Conservation (phyloP, 495 filamentous ascomycete genomes). For the Aspergillus saccharolyticus region DNA sequence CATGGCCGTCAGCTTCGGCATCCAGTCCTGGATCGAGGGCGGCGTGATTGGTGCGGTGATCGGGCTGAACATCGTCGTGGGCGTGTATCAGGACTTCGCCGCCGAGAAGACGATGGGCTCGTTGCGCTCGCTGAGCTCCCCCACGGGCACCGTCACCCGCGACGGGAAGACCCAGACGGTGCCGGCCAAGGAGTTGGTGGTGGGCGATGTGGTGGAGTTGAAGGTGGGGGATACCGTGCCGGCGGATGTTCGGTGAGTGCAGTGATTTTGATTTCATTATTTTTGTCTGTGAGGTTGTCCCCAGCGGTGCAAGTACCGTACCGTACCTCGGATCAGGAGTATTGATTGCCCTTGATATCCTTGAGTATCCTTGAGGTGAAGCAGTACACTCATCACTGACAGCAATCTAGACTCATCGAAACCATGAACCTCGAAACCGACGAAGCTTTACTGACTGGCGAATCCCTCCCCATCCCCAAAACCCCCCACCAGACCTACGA, state of each 20-base stretch:
- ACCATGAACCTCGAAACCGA: conserved; percentile 69
- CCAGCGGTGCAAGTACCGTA: too few relatives aligned
- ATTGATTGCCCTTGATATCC: too few relatives aligned
- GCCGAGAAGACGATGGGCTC: conserved; percentile 77
- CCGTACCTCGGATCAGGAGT: too few relatives aligned
- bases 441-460: conserved; percentile 71
- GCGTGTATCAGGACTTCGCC: conserved; percentile 65
- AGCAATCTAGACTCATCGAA: conserved; percentile 48
- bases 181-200: conserved; percentile 52
- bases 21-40: conserved; percentile 65
- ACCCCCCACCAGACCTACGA: conserved; percentile 40
- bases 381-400: conserved; percentile 9
- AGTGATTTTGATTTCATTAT: too few relatives aligned
- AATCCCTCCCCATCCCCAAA: conserved; percentile 69
- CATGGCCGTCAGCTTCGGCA: conserved; percentile 67
- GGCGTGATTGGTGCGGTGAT: conserved; percentile 64
- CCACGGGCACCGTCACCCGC: conserved; percentile 54
- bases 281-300: too few relatives aligned
- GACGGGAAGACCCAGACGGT: conserved; percentile 49
- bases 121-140: conserved; percentile 56
- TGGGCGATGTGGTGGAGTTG: conserved; percentile 64
- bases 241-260: conserved; percentile 56
- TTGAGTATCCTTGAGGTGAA: too few relatives aligned
- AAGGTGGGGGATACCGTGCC: conserved; percentile 84
- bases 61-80: conserved; percentile 60